These are phyloP conservation scores for Candida peoriensis DNA, from an alignment of 805 yeast genomes.

Conservation along the genomic window DNA sequence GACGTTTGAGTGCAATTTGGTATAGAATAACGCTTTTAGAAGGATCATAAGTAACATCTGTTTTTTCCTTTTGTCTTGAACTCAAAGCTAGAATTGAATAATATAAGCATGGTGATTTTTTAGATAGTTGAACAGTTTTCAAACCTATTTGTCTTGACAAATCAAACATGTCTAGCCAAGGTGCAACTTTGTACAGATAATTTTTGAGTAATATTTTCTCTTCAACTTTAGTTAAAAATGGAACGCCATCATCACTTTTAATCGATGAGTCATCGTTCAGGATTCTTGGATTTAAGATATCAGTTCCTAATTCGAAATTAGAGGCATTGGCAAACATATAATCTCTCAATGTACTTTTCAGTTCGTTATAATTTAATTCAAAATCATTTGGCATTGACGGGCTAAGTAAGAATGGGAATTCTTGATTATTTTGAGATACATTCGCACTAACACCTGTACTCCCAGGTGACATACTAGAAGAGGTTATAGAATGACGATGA, in stretches of 20 bases:
- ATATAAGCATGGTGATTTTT: constrained; percentile 29
- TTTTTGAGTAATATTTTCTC: constrained; percentile 27
- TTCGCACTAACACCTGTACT: background rate
- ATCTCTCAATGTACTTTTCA: constrained; percentile 32
- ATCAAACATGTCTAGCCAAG: constrained; percentile 36
- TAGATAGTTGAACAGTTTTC: constrained; percentile 32
- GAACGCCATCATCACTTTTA: constrained; percentile 7
- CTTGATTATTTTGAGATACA: background rate
- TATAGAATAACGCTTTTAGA: constrained; percentile 27
- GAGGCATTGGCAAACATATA: constrained; percentile 35
- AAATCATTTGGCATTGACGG: constrained; percentile 7
- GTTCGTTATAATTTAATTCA: constrained; percentile 26
- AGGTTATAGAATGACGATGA: background rate
- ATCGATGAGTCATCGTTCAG: background rate
- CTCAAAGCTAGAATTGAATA: constrained; percentile 30
- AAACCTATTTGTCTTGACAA: constrained; percentile 30
- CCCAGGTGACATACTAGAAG: constrained; percentile 4
- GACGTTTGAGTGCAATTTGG: constrained; percentile 28
- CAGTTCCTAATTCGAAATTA: constrained; percentile 9
- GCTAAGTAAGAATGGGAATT: constrained; percentile 3
- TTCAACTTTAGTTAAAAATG: constrained; percentile 29
- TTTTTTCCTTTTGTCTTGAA: constrained; percentile 29
- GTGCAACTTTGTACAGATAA: constrained; percentile 34
- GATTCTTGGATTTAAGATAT: constrained; percentile 1
- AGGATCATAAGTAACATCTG: constrained; percentile 22